Evolutionary conservation across 2,329 filamentous ascomycete species (phyloP), one percentile per base, ranked within the genome.

Genomic region (Verticillium isaacii): DNA sequence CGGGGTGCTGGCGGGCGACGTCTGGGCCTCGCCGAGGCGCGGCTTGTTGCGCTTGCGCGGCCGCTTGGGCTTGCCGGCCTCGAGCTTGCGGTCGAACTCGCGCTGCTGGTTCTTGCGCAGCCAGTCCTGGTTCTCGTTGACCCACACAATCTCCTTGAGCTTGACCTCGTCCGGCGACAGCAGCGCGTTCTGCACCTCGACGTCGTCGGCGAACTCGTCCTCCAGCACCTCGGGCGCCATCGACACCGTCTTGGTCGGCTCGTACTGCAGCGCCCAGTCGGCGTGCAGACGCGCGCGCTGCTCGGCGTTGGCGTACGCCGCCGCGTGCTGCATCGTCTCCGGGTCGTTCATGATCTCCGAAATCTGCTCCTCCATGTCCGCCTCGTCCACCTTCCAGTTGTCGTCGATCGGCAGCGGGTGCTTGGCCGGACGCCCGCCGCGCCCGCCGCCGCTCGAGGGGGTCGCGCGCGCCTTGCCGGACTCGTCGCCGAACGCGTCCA

Each of bases 101-200:
- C 95, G 96, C 63, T 91, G 87, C 71, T 97, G 93, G 71, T 96
- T 90, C 57, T 88, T 85, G 9, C 94, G 90, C 45, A 99, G 82
- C 85, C 93, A 99, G 67, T 96, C 92, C 72, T 95, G 93, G 75
- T 99, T 98, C 72, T 93, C 89, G 63, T 94, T 93, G 54, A 96
- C 88, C 95, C 95, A 99, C 59, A 98, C 91, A 63, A 88, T 87
- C 74, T 97, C 93, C 74, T 97, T 98, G 71, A 93, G 86, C 37
- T 85, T 85, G 2, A 89, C 85, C 76, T 98, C 93, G 3, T 86
- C 85, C 1, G 88, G 84, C 0, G 83, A 85, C 5, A 98, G 82
- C 39, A 93, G 76, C 70, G 93, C 97, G 68, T 90, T 90, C 63
- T 84, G 79, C 5, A 99, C 92, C 74, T 99, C 95, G 0, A 88